These are phyloP conservation scores for Spathaspora sp. DNA, from an alignment of 1,139 yeast species.

Conservation along the genomic window DNA sequence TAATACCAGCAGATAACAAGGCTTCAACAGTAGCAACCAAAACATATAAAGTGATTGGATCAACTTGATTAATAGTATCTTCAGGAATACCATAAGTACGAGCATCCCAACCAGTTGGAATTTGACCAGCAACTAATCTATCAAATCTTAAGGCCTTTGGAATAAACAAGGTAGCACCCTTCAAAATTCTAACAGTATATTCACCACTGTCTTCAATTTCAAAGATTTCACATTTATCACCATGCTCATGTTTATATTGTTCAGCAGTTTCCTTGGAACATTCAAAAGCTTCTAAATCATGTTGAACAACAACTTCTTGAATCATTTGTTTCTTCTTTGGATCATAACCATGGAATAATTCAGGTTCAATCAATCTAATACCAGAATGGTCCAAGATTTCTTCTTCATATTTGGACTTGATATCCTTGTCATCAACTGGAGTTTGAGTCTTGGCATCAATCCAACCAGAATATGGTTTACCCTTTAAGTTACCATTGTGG, in stretches of 20 bases:
- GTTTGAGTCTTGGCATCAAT: constrained; percentile 89
- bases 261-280: constrained; percentile 93
- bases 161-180: constrained; percentile 87
- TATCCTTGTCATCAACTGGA: constrained; percentile 93
- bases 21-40: constrained; percentile 96
- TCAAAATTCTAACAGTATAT: constrained; percentile 82
- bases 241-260: constrained; percentile 91
- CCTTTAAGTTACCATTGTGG: constrained; percentile 90
- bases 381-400: constrained; percentile 90
- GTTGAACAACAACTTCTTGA: constrained; percentile 95
- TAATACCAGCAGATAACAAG: constrained; percentile 86
- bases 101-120: constrained; percentile 98
- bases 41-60: constrained; percentile 89
- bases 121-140: constrained; percentile 97
- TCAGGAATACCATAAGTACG: constrained; percentile 92
- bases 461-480: constrained; percentile 91
- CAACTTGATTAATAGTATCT: constrained; percentile 91
- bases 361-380: constrained; percentile 95
- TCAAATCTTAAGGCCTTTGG: constrained; percentile 97
- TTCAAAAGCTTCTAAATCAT: constrained; percentile 94
- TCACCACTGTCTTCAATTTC: constrained; percentile 90
- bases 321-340: constrained; percentile 90
- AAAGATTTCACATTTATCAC: constrained; percentile 89
- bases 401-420: constrained; percentile 87
- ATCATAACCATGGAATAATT: constrained; percentile 88